Evolutionary conservation across 2,329 filamentous ascomycete genomes (phyloP).

Genomic region (Cadophora sp.): DNA sequence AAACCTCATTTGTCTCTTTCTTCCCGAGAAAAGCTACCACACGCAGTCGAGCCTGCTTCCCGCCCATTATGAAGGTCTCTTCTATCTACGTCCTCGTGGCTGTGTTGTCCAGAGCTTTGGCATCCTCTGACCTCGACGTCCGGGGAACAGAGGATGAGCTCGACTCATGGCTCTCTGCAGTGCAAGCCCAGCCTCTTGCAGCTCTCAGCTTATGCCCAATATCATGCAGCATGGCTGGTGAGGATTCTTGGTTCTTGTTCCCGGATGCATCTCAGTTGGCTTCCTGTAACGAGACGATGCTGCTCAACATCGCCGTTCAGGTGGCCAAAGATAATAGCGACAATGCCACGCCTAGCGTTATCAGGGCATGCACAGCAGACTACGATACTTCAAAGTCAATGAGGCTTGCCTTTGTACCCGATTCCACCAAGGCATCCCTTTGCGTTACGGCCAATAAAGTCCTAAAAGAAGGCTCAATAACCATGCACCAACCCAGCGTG

Average conservation of each 20-base stretch:
- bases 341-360: not conserved
- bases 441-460: slow-evolving; percentile 1
- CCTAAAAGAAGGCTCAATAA: not conserved
- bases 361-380: slow-evolving; percentile 4
- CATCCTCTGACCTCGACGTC: not conserved
- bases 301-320: slow-evolving; percentile 3
- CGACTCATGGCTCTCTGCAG: not conserved
- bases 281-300: not conserved
- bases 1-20: not conserved
- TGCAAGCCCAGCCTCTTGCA: not conserved
- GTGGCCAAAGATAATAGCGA: not conserved
- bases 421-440: not conserved
- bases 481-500: not conserved
- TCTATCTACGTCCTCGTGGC: not conserved
- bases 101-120: not conserved
- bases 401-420: not conserved
- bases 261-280: not conserved
- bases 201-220: not conserved
- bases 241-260: not conserved
- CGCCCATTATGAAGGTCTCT: not conserved
- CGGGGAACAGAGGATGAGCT: slow-evolving; percentile 4
- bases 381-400: not conserved
- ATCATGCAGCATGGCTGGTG: slow-evolving; percentile 2
- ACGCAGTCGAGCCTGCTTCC: not conserved
- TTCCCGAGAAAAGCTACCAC: not conserved